phyloP scores from a whole-genome alignment of 1,139 yeast species.

The Taiozyma onychis region DNA sequence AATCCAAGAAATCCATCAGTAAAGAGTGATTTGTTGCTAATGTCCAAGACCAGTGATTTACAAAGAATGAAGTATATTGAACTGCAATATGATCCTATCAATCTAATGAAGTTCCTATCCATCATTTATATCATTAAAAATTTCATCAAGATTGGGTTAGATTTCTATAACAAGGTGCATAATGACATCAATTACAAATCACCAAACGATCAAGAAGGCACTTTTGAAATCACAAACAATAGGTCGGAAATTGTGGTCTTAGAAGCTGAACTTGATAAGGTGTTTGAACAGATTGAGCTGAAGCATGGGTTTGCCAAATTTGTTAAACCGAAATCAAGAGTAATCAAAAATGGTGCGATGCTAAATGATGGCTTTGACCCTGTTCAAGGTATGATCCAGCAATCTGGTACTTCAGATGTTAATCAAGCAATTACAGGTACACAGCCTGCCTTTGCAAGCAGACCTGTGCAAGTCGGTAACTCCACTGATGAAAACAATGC shows the following conservation, averaged over 20 bases:
- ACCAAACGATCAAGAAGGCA: background rate
- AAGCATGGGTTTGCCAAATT: constrained; percentile 2
- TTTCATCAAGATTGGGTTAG: constrained; percentile 6
- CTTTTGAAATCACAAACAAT: background rate
- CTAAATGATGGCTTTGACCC: background rate
- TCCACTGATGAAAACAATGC: background rate
- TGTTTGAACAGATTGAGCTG: background rate
- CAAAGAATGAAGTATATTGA: constrained; percentile 1
- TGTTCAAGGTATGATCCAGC: background rate
- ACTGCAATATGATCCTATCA: constrained; percentile 3
- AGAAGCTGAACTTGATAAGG: constrained; percentile 2
- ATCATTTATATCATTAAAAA: constrained; percentile 3
- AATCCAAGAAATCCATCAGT: constrained; percentile 4
- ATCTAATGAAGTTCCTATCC: constrained; percentile 4
- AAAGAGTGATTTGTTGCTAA: constrained; percentile 3
- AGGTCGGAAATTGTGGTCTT: background rate
- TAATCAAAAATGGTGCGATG: background rate
- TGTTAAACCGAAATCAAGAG: background rate
- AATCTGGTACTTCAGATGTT: background rate
- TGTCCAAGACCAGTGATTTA: constrained; percentile 2
- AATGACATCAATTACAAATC: background rate
- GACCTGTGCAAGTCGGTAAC: background rate
- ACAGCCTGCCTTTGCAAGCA: background rate
- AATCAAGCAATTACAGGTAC: background rate
- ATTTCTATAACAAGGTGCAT: constrained; percentile 1